Percentiles rank a stretch among this genome's conserved stretches.
phyloP scores from a whole-genome alignment of 768 basidiomycete genomes.

The Glaciozyma martinii region DNA sequence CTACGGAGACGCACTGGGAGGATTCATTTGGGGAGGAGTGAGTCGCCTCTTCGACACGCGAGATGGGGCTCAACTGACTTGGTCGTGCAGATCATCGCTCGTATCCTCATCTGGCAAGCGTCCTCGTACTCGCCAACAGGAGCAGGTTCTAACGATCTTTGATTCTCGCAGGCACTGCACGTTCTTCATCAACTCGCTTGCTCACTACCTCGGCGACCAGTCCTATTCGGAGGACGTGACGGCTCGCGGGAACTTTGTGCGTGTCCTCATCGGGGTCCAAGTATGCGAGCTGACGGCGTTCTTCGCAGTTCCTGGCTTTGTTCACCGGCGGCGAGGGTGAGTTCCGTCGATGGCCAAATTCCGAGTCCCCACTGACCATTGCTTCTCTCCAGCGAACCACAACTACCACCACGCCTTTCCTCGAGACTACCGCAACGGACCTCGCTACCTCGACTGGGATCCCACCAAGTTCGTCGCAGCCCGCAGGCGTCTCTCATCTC shows the following conservation, averaged over 20 bases:
- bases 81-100: neutral
- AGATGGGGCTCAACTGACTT: neutral
- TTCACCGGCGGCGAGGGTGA: slow-evolving; percentile 69
- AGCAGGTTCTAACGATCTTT: neutral
- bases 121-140: slow-evolving; percentile 34
- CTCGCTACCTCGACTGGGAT: slow-evolving; percentile 58
- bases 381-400: neutral
- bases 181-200: slow-evolving; percentile 67
- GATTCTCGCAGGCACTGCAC: slow-evolving; percentile 51
- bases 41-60: slow-evolving; percentile 32
- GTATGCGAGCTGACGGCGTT: too few relatives aligned
- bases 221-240: slow-evolving; percentile 73
- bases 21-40: slow-evolving; percentile 63
- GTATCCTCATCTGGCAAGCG: slow-evolving; percentile 36
- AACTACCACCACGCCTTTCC: slow-evolving; percentile 61
- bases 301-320: slow-evolving; percentile 53
- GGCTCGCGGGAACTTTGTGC: slow-evolving; percentile 61
- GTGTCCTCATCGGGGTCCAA: slow-evolving; percentile 29
- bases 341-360: slow-evolving; percentile 50
- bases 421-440: slow-evolving; percentile 65
- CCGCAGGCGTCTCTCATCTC: neutral
- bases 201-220: slow-evolving; percentile 73
- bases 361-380: neutral
- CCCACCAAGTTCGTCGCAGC: slow-evolving; percentile 50
- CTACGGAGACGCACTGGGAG: slow-evolving; percentile 59